phyloP scores from a whole-genome alignment of 2,329 filamentous ascomycete species.

The Aspergillus ochraceus region DNA sequence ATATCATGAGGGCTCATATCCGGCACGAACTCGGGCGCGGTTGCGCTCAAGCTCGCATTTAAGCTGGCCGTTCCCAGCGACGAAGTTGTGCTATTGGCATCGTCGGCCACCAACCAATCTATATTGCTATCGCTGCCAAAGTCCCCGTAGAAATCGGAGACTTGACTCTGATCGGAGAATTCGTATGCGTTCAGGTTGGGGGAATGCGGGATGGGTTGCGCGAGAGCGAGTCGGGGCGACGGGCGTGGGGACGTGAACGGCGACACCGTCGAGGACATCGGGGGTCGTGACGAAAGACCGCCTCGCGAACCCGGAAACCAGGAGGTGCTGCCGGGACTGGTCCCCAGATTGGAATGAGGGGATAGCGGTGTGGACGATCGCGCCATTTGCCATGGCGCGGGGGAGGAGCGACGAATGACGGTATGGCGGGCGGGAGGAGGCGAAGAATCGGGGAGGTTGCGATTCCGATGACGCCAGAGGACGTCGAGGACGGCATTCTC shows the following conservation, averaged over 20 bases:
- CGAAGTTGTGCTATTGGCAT: slow-evolving; percentile 76
- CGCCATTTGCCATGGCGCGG: slow-evolving; percentile 84
- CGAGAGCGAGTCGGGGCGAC: slow-evolving; percentile 85
- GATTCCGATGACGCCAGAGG: slow-evolving; percentile 65
- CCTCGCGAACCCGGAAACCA: slow-evolving; percentile 73
- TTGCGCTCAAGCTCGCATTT: slow-evolving; percentile 66
- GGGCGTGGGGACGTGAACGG: slow-evolving; percentile 93
- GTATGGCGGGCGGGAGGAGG: slow-evolving; percentile 86
- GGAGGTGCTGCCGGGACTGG: slow-evolving; percentile 80
- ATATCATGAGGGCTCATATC: slow-evolving; percentile 99
- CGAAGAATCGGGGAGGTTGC: slow-evolving; percentile 60
- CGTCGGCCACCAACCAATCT: slow-evolving; percentile 91
- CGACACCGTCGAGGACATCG: slow-evolving; percentile 74
- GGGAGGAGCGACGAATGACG: slow-evolving; percentile 84
- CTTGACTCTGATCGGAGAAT: slow-evolving; percentile 80
- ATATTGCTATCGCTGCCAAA: slow-evolving; percentile 85
- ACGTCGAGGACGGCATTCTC: slow-evolving; percentile 91
- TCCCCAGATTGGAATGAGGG: slow-evolving; percentile 73
- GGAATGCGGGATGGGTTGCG: slow-evolving; percentile 92
- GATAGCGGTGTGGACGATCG: slow-evolving; percentile 76
- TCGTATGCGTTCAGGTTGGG: slow-evolving; percentile 94
- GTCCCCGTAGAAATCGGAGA: slow-evolving; percentile 84
- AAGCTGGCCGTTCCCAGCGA: slow-evolving; percentile 76
- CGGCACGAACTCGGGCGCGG: slow-evolving; percentile 76
- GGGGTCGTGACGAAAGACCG: slow-evolving; percentile 68